Evolutionary conservation across 2,329 filamentous ascomycete species (phyloP), one percentile per base, ranked within the genome.

Genomic region (Apiospora sp.): DNA sequence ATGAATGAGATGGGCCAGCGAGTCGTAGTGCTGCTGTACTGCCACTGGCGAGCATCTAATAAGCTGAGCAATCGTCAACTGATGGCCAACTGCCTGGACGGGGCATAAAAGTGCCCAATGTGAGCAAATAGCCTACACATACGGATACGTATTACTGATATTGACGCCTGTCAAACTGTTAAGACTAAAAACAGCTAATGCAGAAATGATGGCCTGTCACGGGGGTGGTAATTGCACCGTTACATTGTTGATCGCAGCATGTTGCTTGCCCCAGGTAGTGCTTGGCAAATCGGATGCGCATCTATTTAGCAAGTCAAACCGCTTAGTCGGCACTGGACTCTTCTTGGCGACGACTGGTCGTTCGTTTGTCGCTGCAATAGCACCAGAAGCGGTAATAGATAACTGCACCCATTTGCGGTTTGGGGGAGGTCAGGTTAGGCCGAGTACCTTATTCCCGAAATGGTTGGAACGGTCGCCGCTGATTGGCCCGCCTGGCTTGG

Each of bases 321-420:
- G 58, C 58, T 64, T 64, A 41, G 37, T 13, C 58, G 58, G 58
- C 58, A 64, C 58, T 30, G 27, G 10, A 41, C 24, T 41, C 58
- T n/a, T 22, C 58, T 64, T 41, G 34, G 58, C 58, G 58, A 41
- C 22, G 27, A 30, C 27, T 16, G 19, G n/a, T n/a, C 5, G 34
- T 41, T 41, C 5, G 22, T 41, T 41, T 41, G 30, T 41, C 19
- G 30, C 30, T 64, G 58, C 22, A 22, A 64, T n/a, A 22, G 12
- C 41, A 12, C 58, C 30, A 4, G n/a, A 64, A 12, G 34, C 34
- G 34, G 58, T 41, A 64, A 41, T 22, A n/a, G n/a, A 3, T 64
- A 34, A 64, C 10, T 64, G 58, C 6, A 34, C 12, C n/a, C 12
- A 14, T 30, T 41, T 64, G 58, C 12, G n/a, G 10, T 41, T 41